Percentiles rank a stretch among this genome's conserved stretches.
Conservation (phyloP, 2,329 filamentous ascomycete genomes). For the Fusarium algeriense region DNA sequence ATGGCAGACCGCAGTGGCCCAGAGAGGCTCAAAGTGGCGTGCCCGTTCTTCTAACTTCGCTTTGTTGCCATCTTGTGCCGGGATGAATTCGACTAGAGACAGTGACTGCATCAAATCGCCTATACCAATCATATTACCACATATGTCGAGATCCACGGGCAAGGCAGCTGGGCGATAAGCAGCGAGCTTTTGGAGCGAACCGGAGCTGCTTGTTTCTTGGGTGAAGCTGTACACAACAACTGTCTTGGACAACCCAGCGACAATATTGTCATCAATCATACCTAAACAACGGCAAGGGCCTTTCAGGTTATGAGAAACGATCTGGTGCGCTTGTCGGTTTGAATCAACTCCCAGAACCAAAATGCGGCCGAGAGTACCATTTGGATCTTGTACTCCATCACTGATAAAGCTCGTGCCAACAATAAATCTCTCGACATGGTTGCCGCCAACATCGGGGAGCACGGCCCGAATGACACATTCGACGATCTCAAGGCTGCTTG, state of each 20-base stretch:
- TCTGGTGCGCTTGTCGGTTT: slow-evolving; percentile 77
- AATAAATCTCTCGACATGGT: slow-evolving; percentile 81
- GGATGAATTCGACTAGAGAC: slow-evolving; percentile 78
- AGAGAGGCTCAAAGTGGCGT: slow-evolving; percentile 83
- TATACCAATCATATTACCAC: slow-evolving; percentile 81
- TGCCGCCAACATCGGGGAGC: slow-evolving; percentile 69
- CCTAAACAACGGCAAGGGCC: slow-evolving; percentile 85
- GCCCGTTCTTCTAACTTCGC: slow-evolving; percentile 79
- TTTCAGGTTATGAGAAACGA: slow-evolving; percentile 77
- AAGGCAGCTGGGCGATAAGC: slow-evolving; percentile 86
- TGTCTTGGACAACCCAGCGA: slow-evolving; percentile 91
- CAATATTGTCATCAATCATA: slow-evolving; percentile 80
- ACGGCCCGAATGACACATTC: slow-evolving; percentile 86
- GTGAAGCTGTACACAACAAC: slow-evolving; percentile 71
- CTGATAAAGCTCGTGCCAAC: slow-evolving; percentile 86
- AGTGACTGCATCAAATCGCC: slow-evolving; percentile 96
- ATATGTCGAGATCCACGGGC: slow-evolving; percentile 83
- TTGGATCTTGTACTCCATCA: slow-evolving; percentile 64
- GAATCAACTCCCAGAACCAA: slow-evolving; percentile 85
- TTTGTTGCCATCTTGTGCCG: slow-evolving; percentile 66
- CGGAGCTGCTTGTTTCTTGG: slow-evolving; percentile 67
- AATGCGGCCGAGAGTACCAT: slow-evolving; percentile 76
- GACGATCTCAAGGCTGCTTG: slow-evolving; percentile 74
- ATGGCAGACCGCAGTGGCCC: slow-evolving; percentile 82
- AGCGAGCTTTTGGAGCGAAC: slow-evolving; percentile 75